phyloP scores from a whole-genome alignment of 2,329 filamentous ascomycete genomes.

The Colletotrichum sp. region DNA sequence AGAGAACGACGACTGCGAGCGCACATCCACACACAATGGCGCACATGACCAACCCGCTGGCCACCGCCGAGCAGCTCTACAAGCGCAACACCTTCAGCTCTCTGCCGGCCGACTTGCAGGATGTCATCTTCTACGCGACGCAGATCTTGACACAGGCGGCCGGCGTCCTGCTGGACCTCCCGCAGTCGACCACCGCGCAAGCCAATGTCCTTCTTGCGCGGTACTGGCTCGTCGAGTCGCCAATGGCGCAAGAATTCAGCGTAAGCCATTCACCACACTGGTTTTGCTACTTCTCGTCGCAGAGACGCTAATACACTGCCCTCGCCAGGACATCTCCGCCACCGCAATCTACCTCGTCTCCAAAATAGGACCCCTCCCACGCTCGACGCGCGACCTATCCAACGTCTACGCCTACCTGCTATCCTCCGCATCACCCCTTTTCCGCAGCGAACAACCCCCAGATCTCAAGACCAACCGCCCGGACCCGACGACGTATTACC shows the following conservation, averaged over 20 bases:
- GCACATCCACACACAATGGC: constrained; percentile 3
- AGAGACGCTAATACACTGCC: neutral
- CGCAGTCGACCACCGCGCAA: constrained; percentile 85
- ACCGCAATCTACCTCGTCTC: constrained; percentile 80
- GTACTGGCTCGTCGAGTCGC: constrained; percentile 72
- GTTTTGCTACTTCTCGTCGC: neutral
- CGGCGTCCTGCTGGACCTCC: constrained; percentile 80
- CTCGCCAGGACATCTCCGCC: constrained; percentile 76
- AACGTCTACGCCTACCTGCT: constrained; percentile 86
- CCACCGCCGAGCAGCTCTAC: constrained; percentile 73
- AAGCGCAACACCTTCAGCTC: constrained; percentile 58
- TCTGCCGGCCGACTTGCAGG: constrained; percentile 72
- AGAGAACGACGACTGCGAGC: neutral
- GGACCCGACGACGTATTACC: constrained; percentile 64
- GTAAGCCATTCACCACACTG: constrained; percentile 32
- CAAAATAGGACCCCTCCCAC: constrained; percentile 80
- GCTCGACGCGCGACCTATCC: constrained; percentile 78
- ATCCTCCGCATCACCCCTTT: constrained; percentile 63
- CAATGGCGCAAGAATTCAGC: constrained; percentile 63
- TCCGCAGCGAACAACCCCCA: constrained; percentile 39
- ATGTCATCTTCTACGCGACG: constrained; percentile 73
- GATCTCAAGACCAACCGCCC: constrained; percentile 31
- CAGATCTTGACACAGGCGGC: constrained; percentile 79
- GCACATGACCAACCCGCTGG: constrained; percentile 66
- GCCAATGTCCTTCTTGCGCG: constrained; percentile 83